Evolutionary conservation across 1,284 basidiomycete species (phyloP).

Genomic region (Hymenochaete sp.): DNA sequence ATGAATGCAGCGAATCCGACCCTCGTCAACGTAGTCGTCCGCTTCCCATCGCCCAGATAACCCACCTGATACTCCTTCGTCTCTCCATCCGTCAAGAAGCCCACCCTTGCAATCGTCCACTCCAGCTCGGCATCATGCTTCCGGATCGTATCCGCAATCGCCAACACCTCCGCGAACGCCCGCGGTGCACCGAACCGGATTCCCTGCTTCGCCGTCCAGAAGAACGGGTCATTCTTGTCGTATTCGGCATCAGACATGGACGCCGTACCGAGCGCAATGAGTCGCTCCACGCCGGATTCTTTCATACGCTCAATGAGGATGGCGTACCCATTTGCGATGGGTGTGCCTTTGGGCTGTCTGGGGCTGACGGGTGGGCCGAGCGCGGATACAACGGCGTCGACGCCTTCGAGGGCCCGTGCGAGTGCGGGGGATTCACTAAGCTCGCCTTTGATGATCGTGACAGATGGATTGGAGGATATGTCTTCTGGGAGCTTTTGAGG

Average conservation of each 20-base stretch:
- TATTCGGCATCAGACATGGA: slow-evolving; percentile 52
- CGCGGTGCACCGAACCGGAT: slow-evolving; percentile 31
- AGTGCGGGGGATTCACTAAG: slow-evolving; percentile 44
- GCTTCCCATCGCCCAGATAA: slow-evolving; percentile 55
- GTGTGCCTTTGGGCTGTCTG: slow-evolving; percentile 39
- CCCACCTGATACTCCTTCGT: slow-evolving; percentile 42
- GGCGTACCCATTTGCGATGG: slow-evolving; percentile 51
- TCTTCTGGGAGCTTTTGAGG: slow-evolving; percentile 52
- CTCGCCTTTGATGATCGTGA: slow-evolving; percentile 45
- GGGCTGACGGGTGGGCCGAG: slow-evolving; percentile 42
- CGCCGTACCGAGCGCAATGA: slow-evolving; percentile 56
- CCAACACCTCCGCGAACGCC: slow-evolving; percentile 41
- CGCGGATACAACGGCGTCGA: slow-evolving; percentile 54
- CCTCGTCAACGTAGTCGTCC: slow-evolving; percentile 38
- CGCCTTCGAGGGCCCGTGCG: slow-evolving; percentile 42
- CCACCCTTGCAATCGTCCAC: slow-evolving; percentile 63
- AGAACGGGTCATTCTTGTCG: slow-evolving; percentile 46
- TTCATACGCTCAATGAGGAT: slow-evolving; percentile 48
- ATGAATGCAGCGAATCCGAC: slow-evolving; percentile 52
- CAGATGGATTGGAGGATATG: slow-evolving; percentile 33
- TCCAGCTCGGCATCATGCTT: slow-evolving; percentile 39
- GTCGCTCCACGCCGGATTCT: slow-evolving; percentile 39
- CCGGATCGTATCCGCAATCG: slow-evolving; percentile 46
- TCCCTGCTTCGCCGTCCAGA: slow-evolving; percentile 34
- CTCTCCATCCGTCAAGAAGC: slow-evolving; percentile 42